Evolutionary conservation across 2,329 filamentous ascomycete genomes (phyloP).

Genomic region (Endocalyx cinctus): DNA sequence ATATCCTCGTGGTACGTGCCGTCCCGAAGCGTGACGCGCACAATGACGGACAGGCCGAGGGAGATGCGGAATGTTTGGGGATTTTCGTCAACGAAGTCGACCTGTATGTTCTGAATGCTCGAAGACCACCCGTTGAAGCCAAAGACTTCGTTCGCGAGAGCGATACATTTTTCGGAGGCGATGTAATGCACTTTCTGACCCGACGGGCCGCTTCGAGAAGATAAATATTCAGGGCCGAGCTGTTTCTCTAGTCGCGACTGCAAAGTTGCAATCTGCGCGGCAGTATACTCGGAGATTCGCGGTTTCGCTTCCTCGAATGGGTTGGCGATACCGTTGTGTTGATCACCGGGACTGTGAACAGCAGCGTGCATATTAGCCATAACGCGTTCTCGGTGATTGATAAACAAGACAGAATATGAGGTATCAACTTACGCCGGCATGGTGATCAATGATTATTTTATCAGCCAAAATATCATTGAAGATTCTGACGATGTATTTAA

Average conservation of each 20-base stretch:
- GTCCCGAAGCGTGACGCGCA: constrained; percentile 84
- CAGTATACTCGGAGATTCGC: constrained; percentile 75
- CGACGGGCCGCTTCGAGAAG: constrained; percentile 74
- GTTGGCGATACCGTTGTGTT: constrained; percentile 63
- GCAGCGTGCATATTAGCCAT: constrained; percentile 9
- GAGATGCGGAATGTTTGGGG: constrained; percentile 72
- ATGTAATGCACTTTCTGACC: constrained; percentile 90
- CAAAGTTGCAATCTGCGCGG: constrained; percentile 83
- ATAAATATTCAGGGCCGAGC: constrained; percentile 93
- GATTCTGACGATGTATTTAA: background rate
- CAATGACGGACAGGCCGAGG: constrained; percentile 82
- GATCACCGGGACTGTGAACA: constrained; percentile 60
- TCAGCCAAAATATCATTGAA: constrained; percentile 7
- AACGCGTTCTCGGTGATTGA: constrained; percentile 11
- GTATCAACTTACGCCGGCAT: constrained; percentile 25
- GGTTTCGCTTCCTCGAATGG: constrained; percentile 73
- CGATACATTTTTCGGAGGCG: constrained; percentile 94
- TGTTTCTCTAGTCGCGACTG: constrained; percentile 86
- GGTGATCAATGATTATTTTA: constrained; percentile 6
- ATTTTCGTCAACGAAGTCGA: constrained; percentile 92
- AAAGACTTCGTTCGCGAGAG: constrained; percentile 40
- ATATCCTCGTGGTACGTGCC: constrained; percentile 98
- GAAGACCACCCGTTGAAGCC: constrained; percentile 67
- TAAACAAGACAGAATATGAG: background rate
- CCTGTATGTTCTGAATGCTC: constrained; percentile 88